These are phyloP conservation scores for Neospora caninum DNA, from an alignment of 169 alveolate species.

Conservation along the genomic window DNA sequence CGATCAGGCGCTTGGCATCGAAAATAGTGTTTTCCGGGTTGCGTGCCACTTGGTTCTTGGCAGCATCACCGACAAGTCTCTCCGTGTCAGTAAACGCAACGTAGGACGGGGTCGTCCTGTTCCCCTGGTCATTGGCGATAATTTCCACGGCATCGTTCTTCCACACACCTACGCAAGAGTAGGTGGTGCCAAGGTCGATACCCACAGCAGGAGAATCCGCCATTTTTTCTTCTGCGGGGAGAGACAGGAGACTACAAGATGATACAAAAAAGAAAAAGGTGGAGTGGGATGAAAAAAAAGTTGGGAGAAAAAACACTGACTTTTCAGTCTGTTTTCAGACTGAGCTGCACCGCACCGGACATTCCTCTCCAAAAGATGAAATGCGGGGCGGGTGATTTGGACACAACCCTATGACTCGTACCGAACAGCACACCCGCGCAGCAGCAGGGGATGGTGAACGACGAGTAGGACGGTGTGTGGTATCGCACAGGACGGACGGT, in stretches of 20 bases:
- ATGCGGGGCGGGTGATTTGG: neutral
- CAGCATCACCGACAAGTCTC: conserved; percentile 98
- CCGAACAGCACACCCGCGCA: conserved; percentile 16
- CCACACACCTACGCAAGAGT: conserved; percentile 98
- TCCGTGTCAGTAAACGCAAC: conserved; percentile 98
- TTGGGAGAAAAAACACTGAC: neutral
- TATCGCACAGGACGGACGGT: neutral
- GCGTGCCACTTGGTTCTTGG: conserved; percentile 96
- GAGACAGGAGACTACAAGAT: neutral
- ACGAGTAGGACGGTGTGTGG: neutral
- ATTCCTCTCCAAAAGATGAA: neutral
- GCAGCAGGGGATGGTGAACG: neutral
- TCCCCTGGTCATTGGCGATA: conserved; percentile 98
- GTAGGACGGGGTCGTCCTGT: conserved; percentile 98
- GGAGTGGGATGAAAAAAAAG: neutral
- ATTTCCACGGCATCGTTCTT: conserved; percentile 97
- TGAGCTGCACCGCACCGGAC: neutral
- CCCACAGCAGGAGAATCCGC: conserved; percentile 87
- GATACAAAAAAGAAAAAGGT: neutral
- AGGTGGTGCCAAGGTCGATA: conserved; percentile 99
- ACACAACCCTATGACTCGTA: neutral
- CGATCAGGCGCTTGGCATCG: conserved; percentile 98
- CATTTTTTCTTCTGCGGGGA: conserved; percentile 44
- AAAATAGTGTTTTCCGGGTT: conserved; percentile 96
- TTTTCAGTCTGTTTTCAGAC: neutral